A percentile compares a stretch with the other conserved stretches of the same genome.
Evolutionary conservation across 495 filamentous ascomycete species (phyloP).

Genomic region (Aspergillus conjunctus): DNA sequence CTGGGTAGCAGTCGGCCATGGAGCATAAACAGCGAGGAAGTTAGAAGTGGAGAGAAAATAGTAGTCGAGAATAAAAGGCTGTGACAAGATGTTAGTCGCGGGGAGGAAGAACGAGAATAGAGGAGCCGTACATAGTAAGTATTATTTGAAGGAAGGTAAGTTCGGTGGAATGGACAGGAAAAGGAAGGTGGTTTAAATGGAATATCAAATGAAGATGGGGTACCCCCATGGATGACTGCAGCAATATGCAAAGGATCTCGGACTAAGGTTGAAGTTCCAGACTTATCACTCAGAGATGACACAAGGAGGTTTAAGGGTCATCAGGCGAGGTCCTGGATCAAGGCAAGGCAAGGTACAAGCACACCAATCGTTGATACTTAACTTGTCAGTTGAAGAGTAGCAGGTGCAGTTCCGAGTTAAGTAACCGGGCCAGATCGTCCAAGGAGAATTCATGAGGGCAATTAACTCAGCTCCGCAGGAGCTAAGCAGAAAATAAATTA

Average conservation of each 20-base stretch:
- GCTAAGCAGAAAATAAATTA: constrained; percentile 9
- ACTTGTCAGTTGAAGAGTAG: constrained; percentile 7
- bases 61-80: not conserved
- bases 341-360: constrained; percentile 28
- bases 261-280: constrained; percentile 24
- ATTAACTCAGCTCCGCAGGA: not conserved
- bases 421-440: constrained; percentile 20
- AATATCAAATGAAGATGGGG: constrained; percentile 25
- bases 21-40: constrained; percentile 10
- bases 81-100: constrained; percentile 3
- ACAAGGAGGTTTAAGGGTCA: constrained; percentile 29
- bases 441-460: constrained; percentile 9
- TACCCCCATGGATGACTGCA: constrained; percentile 30
- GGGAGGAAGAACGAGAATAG: not conserved
- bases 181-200: constrained; percentile 22
- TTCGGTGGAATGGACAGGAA: constrained; percentile 8
- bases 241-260: constrained; percentile 27
- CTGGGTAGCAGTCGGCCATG: constrained; percentile 42
- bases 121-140: constrained; percentile 12
- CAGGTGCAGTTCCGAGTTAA: constrained; percentile 12
- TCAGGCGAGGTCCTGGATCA: constrained; percentile 20
- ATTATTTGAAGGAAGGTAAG: not conserved
- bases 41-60: not conserved
- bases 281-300: constrained; percentile 27
- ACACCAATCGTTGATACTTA: constrained; percentile 18